phyloP scores from a whole-genome alignment of 345 rosid species.

The Citrus mangshanensis region DNA sequence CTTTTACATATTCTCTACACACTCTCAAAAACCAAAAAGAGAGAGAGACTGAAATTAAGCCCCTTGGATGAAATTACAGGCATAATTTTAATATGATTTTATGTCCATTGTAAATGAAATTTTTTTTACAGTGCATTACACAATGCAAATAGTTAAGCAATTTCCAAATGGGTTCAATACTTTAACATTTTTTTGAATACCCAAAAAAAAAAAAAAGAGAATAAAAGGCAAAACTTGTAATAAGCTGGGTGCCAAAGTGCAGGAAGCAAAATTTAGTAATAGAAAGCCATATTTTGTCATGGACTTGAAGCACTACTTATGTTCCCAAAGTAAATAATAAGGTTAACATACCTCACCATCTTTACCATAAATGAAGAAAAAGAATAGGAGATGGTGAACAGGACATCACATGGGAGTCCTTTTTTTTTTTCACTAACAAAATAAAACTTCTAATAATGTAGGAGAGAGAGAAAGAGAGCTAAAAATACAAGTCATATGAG shows the following conservation, averaged over 20 bases:
- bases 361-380: slow-evolving; percentile 25
- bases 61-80: too few relatives aligned
- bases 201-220: not conserved
- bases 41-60: too few relatives aligned
- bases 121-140: not conserved
- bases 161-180: not conserved
- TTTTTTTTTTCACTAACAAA: slow-evolving; percentile 11
- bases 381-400: slow-evolving; percentile 9
- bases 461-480: slow-evolving; percentile 7
- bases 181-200: too few relatives aligned
- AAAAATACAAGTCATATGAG: not conserved
- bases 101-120: too few relatives aligned
- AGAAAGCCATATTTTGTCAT: not conserved
- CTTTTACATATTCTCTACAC: too few relatives aligned
- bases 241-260: not conserved
- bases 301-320: not conserved
- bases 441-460: slow-evolving; percentile 12
- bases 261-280: not conserved
- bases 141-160: not conserved
- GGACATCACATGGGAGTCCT: slow-evolving; percentile 34
- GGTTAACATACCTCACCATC: slow-evolving; percentile 1
- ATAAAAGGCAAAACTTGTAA: not conserved
- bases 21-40: too few relatives aligned
- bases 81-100: too few relatives aligned
- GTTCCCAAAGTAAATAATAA: not conserved